Evolutionary conservation across 108 stramenopile genomes (phyloP).

Genomic region (Mediolabrus comicus): DNA sequence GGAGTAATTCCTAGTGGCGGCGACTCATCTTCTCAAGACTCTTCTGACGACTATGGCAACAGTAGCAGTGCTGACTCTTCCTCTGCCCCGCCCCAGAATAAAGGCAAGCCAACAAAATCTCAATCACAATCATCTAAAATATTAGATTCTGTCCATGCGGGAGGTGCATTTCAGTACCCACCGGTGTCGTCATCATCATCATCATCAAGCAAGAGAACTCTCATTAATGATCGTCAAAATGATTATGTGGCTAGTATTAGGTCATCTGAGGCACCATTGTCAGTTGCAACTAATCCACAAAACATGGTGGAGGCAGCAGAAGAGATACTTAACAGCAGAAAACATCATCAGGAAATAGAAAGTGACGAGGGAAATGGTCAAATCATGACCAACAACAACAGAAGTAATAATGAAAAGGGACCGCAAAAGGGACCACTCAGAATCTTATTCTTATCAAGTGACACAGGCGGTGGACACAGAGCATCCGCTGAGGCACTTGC

Average conservation of each 20-base stretch:
- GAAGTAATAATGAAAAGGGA: not conserved
- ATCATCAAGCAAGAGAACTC: not conserved
- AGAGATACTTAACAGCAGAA: not conserved
- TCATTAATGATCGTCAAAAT: no score
- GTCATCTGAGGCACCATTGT: constrained; percentile 1
- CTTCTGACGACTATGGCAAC: no score
- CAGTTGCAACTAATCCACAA: constrained; percentile 22
- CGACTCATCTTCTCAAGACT: no score
- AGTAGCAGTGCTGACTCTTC: no score
- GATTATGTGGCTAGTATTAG: no score
- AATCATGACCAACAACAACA: not conserved
- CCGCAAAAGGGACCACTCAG: constrained; percentile 50
- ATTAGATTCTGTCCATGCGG: constrained; percentile 29
- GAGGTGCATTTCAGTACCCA: constrained; percentile 15
- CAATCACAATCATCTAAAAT: constrained; percentile 16
- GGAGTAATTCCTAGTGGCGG: no score
- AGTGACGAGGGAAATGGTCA: not conserved
- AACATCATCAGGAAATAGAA: not conserved
- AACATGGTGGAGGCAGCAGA: not conserved
- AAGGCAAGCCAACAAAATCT: no score
- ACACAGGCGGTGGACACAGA: constrained; percentile 98
- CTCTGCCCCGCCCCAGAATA: no score
- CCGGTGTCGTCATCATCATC: not conserved
- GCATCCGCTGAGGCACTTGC: constrained; percentile 94
- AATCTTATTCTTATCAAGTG: constrained; percentile 90